Evolutionary conservation across 768 basidiomycete species (phyloP), one percentile per base, ranked within the genome.

Genomic region (Favolaschia claudopus): DNA sequence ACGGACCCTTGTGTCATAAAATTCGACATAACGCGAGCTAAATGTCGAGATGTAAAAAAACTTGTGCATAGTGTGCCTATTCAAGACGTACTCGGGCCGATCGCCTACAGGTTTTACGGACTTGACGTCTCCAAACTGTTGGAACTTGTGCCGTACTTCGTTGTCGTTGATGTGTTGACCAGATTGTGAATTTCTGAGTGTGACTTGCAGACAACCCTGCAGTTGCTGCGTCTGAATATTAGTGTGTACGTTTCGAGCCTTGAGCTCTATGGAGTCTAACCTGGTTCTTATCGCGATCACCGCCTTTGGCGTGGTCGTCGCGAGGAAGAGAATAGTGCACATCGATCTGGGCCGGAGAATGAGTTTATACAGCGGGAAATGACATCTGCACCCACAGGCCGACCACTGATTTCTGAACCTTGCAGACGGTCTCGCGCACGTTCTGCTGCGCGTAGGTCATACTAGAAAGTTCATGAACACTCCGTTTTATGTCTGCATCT

Each of bases 251-350:
- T n/a, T n/a, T n/a, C n/a, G n/a, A n/a, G n/a, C n/a, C n/a, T n/a
- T n/a, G n/a, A n/a, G n/a, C n/a, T n/a, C n/a, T n/a, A 20, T 29
- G 5, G 32, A 55, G 6, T 62, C 71, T 74, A 69, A 90, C 94
- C 76, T 96, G 94, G 71, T 92, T 93, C 74, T 89, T 95, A 49
- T 96, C 95, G 43, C 80, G 76, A 43, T 89, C 82, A 62, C 82
- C 87, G 52, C 84, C 85, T 68, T 82, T 83, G 65, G 79, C 74
- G 62, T 91, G 86, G 53, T 97, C 93, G 66, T 92, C 93, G 61
- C 93, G 88, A 12, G 97, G 97, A 27, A 99, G 78, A 25, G 95
- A 96, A 78, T 95, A 99, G 73, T 99, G 97, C 1, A 99, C 96
- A 77, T 99, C 97, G 72, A 99, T 99, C 96, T 97, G 69, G 38